Evolutionary conservation across 805 yeast genomes (phyloP).

Genomic region (Metschnikowia gelsemii): DNA sequence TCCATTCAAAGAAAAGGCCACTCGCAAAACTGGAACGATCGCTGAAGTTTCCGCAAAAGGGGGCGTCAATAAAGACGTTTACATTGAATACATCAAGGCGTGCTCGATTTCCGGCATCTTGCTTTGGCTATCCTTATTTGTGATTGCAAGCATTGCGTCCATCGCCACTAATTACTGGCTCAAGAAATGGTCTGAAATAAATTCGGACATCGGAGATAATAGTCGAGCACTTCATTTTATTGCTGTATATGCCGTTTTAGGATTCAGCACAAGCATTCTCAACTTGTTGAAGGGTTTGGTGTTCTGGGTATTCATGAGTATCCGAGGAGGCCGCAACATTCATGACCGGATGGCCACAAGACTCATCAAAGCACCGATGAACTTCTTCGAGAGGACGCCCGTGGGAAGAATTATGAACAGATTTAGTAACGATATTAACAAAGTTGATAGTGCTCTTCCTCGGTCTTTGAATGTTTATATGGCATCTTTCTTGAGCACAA

Average conservation of each 20-base stretch:
- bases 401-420: constrained; percentile 64
- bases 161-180: constrained; percentile 60
- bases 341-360: constrained; percentile 58
- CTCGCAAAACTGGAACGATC: constrained; percentile 15
- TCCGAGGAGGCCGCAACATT: constrained; percentile 53
- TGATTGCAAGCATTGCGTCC: constrained; percentile 29
- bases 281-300: constrained; percentile 46
- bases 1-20: constrained; percentile 30
- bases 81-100: constrained; percentile 55
- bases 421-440: constrained; percentile 61
- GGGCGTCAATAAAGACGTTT: constrained; percentile 53
- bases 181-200: constrained; percentile 65
- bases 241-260: constrained; percentile 54
- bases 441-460: constrained; percentile 58
- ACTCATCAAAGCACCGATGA: constrained; percentile 60
- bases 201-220: constrained; percentile 42
- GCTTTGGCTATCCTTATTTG: constrained; percentile 35
- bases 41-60: constrained; percentile 53
- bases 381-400: constrained; percentile 69
- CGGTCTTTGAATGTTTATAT: constrained; percentile 50
- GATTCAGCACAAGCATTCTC: constrained; percentile 51
- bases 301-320: constrained; percentile 52
- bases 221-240: constrained; percentile 46
- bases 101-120: constrained; percentile 53
- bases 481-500: constrained; percentile 42